phyloP scores from a whole-genome alignment of 441 rosid species.

The Metrosideros polymorpha region DNA sequence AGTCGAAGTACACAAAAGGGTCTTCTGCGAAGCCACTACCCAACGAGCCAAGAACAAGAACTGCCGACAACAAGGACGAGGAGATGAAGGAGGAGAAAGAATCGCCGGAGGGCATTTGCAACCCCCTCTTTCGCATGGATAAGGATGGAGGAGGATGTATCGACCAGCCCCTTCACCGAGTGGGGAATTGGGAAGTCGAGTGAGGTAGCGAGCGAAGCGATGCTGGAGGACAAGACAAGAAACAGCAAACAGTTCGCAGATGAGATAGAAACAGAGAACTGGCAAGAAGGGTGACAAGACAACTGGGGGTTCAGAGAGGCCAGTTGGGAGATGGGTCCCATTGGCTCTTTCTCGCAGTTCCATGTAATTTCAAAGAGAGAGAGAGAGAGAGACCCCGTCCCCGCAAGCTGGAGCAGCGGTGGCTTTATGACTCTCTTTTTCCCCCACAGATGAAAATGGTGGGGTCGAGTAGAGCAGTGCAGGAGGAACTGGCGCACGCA shows the following conservation, averaged over 20 bases:
- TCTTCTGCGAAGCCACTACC: constrained; percentile 37
- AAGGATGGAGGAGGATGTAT: background rate
- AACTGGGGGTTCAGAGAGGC: constrained; percentile 6
- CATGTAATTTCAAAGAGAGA: background rate
- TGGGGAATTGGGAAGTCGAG: background rate
- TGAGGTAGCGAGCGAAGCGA: background rate
- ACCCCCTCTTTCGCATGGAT: constrained; percentile 1
- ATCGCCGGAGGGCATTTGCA: constrained; percentile 29
- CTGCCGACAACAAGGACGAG: background rate
- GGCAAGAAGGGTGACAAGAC: background rate
- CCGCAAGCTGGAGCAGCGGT: background rate
- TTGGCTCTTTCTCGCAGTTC: background rate
- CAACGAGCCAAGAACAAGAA: constrained; percentile 13
- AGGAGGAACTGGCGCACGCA: background rate
- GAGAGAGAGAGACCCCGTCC: background rate
- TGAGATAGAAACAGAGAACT: background rate
- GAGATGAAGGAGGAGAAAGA: constrained; percentile 3
- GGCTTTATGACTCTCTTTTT: background rate
- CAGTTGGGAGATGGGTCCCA: background rate
- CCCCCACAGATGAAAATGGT: background rate
- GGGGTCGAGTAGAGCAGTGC: background rate
- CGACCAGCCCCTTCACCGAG: background rate
- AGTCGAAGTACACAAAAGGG: constrained; percentile 71
- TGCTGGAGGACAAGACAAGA: background rate
- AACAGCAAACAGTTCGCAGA: background rate